A percentile compares a stretch with the other conserved stretches of the same genome.
Conservation (phyloP, 257 asterid genomes). For the Capsicum pubescens region DNA sequence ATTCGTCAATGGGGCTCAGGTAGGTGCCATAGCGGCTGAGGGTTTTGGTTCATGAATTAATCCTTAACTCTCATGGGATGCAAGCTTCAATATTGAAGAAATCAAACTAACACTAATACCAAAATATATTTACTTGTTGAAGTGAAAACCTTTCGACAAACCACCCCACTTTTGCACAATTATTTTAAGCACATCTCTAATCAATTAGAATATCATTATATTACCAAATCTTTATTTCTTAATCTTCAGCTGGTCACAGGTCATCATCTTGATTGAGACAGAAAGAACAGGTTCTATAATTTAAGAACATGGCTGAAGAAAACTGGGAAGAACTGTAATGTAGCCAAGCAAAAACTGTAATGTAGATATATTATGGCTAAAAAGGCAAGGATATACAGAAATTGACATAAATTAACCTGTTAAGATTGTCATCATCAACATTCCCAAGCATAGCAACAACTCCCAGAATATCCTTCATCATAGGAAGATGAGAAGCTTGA, state of each 20-base stretch:
- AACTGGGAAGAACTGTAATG: neutral
- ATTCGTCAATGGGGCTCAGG: neutral
- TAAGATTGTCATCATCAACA: constrained; percentile 66
- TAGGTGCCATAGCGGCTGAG: neutral
- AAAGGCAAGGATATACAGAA: constrained; percentile 29
- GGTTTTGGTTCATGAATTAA: neutral
- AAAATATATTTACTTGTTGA: constrained; percentile 2
- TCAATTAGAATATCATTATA: neutral
- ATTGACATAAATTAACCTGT: constrained; percentile 60
- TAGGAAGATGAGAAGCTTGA: constrained; percentile 49
- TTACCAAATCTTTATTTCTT: neutral
- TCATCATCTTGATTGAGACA: constrained; percentile 16
- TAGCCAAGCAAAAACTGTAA: neutral
- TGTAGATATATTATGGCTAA: neutral
- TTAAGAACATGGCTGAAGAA: constrained; percentile 3
- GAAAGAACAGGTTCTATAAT: neutral
- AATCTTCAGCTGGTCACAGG: neutral
- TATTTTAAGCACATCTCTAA: constrained; percentile 5
- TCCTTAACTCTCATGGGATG: neutral
- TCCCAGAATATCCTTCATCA: constrained; percentile 69
- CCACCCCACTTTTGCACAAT: neutral
- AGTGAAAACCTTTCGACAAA: neutral
- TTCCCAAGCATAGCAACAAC: constrained; percentile 77
- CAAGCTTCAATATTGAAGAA: neutral
- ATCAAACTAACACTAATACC: neutral